phyloP scores from a whole-genome alignment of 208 protist species.

The Crithidia sp. region DNA sequence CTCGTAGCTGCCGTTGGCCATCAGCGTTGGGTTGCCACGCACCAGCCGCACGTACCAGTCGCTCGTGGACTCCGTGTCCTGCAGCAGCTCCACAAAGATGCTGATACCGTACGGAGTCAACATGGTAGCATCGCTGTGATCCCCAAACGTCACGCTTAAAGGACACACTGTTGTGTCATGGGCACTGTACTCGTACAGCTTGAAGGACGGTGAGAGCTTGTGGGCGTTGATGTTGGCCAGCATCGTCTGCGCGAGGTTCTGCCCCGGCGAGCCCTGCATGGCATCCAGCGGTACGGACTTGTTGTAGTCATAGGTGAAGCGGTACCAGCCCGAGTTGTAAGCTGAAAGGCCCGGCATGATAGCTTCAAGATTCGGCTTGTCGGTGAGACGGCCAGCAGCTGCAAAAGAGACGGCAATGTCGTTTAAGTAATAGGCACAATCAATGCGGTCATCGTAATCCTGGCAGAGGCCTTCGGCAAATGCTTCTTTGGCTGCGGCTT shows the following conservation, averaged over 20 bases:
- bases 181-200: conserved; percentile 68
- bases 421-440: conserved; percentile 40
- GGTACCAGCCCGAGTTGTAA: conserved; percentile 27
- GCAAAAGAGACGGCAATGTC: conserved; percentile 52
- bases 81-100: conserved; percentile 64
- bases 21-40: conserved; percentile 42
- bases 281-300: conserved; percentile 23
- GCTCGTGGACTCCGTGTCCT: conserved; percentile 38
- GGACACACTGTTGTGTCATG: conserved; percentile 56
- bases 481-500: conserved; percentile 39
- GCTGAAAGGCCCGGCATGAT: conserved; percentile 11
- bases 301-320: conserved; percentile 38
- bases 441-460: conserved; percentile 26
- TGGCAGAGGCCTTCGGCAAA: conserved; percentile 38
- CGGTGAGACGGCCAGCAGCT: conserved; percentile 25
- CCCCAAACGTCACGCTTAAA: conserved; percentile 50
- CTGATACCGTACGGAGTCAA: conserved; percentile 45
- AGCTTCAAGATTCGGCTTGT: conserved; percentile 30
- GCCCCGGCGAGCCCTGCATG: conserved; percentile 36
- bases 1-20: conserved; percentile 32
- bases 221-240: conserved; percentile 44
- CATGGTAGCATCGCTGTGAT: conserved; percentile 39
- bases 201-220: conserved; percentile 39
- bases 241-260: conserved; percentile 48
- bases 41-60: conserved; percentile 52